Percentiles rank a stretch among this genome's conserved stretches.
These are phyloP conservation scores for Sclerotiophoma versabilis DNA, from an alignment of 2,329 filamentous ascomycete genomes.

Conservation along the genomic window DNA sequence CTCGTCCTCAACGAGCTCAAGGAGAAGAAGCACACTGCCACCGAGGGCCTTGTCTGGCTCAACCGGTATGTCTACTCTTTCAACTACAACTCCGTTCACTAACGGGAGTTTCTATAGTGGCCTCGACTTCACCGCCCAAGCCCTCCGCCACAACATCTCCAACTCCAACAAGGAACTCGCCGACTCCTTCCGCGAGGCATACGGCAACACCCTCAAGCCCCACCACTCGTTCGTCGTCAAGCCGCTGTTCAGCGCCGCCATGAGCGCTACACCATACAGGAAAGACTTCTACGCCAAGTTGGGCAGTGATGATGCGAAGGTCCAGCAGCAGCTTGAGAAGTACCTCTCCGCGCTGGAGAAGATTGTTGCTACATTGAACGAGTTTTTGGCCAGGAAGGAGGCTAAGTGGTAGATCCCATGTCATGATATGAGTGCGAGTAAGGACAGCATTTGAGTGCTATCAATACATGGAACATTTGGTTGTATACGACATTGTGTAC, in stretches of 20 bases:
- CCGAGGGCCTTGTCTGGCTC: conserved; percentile 91
- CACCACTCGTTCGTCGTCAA: conserved; percentile 90
- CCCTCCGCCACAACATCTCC: conserved; percentile 77
- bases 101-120: conserved; percentile 63
- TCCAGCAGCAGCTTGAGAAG: conserved; percentile 67
- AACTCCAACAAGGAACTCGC: conserved; percentile 77
- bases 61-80: conserved; percentile 68
- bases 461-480: background rate
- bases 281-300: conserved; percentile 93
- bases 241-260: conserved; percentile 90
- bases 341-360: conserved; percentile 83
- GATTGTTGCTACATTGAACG: conserved; percentile 77
- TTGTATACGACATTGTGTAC: background rate
- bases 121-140: conserved; percentile 90
- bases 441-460: background rate
- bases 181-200: conserved; percentile 85
- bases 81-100: conserved; percentile 6
- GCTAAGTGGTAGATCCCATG: conserved; percentile 39
- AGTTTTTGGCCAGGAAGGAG: conserved; percentile 55
- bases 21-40: conserved; percentile 84
- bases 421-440: background rate
- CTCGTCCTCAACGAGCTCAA: conserved; percentile 88
- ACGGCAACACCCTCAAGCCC: conserved; percentile 85
- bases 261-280: conserved; percentile 91
- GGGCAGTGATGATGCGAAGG: conserved; percentile 69